phyloP scores from a whole-genome alignment of 306 rosid species.

The Cajanus cajan region DNA sequence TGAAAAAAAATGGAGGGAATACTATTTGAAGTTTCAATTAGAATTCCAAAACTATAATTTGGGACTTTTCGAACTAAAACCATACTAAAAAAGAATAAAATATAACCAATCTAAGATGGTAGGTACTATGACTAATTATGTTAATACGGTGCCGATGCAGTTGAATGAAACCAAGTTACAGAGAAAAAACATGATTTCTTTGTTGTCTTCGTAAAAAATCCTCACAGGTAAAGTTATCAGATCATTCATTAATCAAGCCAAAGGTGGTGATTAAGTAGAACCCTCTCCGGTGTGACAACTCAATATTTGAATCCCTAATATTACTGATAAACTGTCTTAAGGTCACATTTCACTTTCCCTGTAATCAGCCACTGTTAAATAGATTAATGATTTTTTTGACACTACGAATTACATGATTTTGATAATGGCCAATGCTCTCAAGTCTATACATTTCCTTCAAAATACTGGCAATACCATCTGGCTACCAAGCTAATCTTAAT shows the following conservation, averaged over 20 bases:
- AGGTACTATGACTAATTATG: background rate
- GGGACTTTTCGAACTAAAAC: no score
- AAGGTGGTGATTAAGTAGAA: background rate
- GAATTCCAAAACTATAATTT: no score
- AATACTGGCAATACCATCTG: background rate
- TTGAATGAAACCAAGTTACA: background rate
- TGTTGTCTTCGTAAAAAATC: background rate
- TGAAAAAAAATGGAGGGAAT: no score
- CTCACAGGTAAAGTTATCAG: background rate
- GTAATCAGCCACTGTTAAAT: no score
- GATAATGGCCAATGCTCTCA: background rate
- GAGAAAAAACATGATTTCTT: no score
- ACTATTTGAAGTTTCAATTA: no score
- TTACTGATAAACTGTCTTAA: no score
- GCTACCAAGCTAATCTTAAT: background rate
- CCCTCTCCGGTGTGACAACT: background rate
- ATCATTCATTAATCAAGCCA: background rate
- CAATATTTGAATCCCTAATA: background rate
- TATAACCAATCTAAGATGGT: no score
- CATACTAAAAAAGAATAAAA: no score
- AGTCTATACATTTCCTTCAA: background rate
- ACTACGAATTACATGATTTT: background rate
- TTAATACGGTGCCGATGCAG: background rate
- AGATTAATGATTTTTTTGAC: background rate
- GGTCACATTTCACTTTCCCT: background rate